These are phyloP conservation scores for Cucurbita maxima DNA, from an alignment of 306 rosid genomes.

Conservation along the genomic window DNA sequence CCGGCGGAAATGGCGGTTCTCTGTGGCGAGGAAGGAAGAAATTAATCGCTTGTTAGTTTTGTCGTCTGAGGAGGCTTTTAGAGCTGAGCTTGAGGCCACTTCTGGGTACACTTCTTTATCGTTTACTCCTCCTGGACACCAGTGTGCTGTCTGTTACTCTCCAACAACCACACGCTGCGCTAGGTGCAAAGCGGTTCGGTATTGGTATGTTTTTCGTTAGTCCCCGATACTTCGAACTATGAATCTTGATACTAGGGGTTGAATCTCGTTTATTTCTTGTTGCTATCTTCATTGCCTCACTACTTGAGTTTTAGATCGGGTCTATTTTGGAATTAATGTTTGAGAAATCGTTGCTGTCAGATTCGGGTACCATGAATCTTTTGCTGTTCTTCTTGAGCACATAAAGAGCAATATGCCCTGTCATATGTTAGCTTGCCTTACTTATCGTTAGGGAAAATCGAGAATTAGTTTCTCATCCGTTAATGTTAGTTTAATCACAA, in stretches of 20 bases:
- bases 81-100: slow-evolving; percentile 64
- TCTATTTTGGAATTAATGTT: not conserved
- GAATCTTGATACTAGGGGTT: not conserved
- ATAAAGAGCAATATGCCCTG: not conserved
- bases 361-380: not conserved
- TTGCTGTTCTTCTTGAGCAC: not conserved
- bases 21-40: slow-evolving; percentile 58
- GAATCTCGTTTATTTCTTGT: slow-evolving; percentile 1
- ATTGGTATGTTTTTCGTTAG: slow-evolving; percentile 41
- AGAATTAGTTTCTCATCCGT: not conserved
- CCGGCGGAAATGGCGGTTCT: slow-evolving; percentile 48
- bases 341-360: not conserved
- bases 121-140: slow-evolving; percentile 9
- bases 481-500: not conserved
- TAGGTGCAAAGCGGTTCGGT: slow-evolving; percentile 70
- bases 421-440: not conserved
- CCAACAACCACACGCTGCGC: slow-evolving; percentile 73
- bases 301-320: not conserved
- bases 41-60: slow-evolving; percentile 59
- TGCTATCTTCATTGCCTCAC: not conserved
- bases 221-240: not conserved
- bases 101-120: slow-evolving; percentile 14
- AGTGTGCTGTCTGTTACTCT: slow-evolving; percentile 58
- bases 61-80: slow-evolving; percentile 60
- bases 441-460: not conserved